A percentile compares a stretch with the other conserved stretches of the same genome.
Evolutionary conservation across 2,329 filamentous ascomycete species (phyloP).

Genomic region (Venturia effusa): DNA sequence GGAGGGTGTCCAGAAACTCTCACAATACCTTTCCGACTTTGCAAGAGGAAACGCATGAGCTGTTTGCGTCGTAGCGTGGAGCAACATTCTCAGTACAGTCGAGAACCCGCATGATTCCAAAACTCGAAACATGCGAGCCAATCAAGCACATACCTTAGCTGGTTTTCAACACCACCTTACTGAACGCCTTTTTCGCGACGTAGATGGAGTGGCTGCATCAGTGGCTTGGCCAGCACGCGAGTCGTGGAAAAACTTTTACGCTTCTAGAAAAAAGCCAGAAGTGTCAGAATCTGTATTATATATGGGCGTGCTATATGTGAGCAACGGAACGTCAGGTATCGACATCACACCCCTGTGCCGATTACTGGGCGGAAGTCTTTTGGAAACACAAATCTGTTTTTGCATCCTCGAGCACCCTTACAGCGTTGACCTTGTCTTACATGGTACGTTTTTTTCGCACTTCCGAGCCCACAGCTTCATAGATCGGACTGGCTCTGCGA

Average conservation of each 20-base stretch:
- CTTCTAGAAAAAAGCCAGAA: neutral
- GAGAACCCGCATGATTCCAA: neutral
- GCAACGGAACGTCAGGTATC: neutral
- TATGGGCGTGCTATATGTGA: neutral
- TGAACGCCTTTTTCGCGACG: neutral
- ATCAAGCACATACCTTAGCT: neutral
- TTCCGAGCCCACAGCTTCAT: neutral
- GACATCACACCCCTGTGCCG: neutral
- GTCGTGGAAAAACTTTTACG: neutral
- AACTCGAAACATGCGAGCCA: neutral
- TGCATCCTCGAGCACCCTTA: neutral
- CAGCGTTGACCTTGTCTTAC: neutral
- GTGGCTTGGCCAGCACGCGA: neutral
- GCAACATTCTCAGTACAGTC: neutral
- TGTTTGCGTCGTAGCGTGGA: neutral
- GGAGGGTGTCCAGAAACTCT: slow-evolving; percentile 57
- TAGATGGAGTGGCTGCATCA: neutral
- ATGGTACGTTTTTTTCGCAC: neutral
- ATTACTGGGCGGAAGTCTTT: neutral
- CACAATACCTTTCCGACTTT: slow-evolving; percentile 52
- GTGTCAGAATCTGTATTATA: neutral
- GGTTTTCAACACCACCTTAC: neutral
- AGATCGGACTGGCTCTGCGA: neutral
- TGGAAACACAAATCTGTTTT: neutral
- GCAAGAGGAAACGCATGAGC: slow-evolving; percentile 25